phyloP scores from a whole-genome alignment of 2,329 filamentous ascomycete species.

The Aspergillus ruber region DNA sequence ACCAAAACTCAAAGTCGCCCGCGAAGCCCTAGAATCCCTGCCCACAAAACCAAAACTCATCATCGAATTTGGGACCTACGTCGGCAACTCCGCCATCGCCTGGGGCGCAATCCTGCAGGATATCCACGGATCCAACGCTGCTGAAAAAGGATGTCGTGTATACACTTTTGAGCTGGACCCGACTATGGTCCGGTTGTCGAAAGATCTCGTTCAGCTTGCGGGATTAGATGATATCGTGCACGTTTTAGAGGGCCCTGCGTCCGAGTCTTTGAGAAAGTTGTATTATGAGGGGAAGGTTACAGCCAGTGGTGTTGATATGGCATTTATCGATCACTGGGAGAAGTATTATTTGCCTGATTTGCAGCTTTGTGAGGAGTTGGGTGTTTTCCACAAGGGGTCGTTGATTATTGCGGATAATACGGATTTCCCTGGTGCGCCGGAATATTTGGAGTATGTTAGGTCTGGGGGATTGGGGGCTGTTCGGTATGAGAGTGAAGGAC shows the following conservation, averaged over 20 bases:
- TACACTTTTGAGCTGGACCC: constrained; percentile 33
- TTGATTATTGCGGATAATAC: constrained; percentile 35
- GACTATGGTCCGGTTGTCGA: constrained; percentile 22
- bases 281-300: constrained; percentile 19
- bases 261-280: constrained; percentile 24
- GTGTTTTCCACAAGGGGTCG: constrained; percentile 25
- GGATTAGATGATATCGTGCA: constrained; percentile 27
- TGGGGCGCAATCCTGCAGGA: constrained; percentile 21
- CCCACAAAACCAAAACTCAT: constrained; percentile 23
- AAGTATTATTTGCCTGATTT: constrained; percentile 33
- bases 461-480: constrained; percentile 15
- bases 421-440: constrained; percentile 34
- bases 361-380: constrained; percentile 27
- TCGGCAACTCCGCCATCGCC: constrained; percentile 32
- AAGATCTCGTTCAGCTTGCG: constrained; percentile 27
- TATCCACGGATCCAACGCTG: constrained; percentile 13
- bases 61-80: constrained; percentile 32
- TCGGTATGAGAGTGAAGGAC: constrained; percentile 19
- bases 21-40: constrained; percentile 14
- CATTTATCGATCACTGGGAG: constrained; percentile 35
- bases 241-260: constrained; percentile 28
- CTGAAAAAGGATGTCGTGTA: constrained; percentile 16
- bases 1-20: constrained; percentile 21
- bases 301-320: constrained; percentile 24
- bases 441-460: constrained; percentile 36